Base-by-base conservation (phyloP, 2,329 filamentous ascomycete genomes). In the Emergomyces pasteurianus region DNA sequence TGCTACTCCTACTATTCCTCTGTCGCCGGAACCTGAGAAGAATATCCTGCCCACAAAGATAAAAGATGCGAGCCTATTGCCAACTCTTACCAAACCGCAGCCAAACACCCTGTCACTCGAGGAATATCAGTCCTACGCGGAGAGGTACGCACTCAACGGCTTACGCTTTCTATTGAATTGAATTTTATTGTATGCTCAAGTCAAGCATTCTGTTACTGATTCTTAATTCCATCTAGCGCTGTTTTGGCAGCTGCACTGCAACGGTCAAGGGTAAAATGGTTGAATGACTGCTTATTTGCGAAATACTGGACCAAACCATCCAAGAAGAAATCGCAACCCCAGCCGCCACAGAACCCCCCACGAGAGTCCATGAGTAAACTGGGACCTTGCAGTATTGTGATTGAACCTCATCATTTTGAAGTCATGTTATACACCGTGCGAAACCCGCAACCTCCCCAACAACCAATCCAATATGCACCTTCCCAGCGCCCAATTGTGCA, bases 381-480 rank as follows among this genome's bases (percentile, higher is more conserved):
- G 40, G 84, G 84, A 54, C 76, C 78, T 62, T 84, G 82, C 65
- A 80, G 81, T 60, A 77, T 87, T 58, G 80, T 81, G 40, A 80
- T 86, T 56, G 84, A 86, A 63, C 84, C 84, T 57, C 83, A 86
- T 71, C 80, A 82, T 8, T 84, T 86, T 64, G 81, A 84, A 63
- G 81, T 80, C 21, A 78, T 79, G 65, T 73, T 84, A 28, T 84
- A 81, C 67, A 78, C 78, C 16, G 80, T 83, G 55, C 81, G 81
- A 64, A 80, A 81, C 58, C 74, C 75, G 50, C 73, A 73, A 60
- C 68, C 72, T 36, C 73, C 72, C 36, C 73, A 72, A 52, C 72
- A 71, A 12, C 69, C 70, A 7, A 69, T 74, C 50, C 73, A 75
- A 63, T 74, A 75, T 64, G 68, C 73, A 16, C 69, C 71, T 12